Evolutionary conservation across 148 eudicot genomes (phyloP).

Genomic region (Oxyria digyna): DNA sequence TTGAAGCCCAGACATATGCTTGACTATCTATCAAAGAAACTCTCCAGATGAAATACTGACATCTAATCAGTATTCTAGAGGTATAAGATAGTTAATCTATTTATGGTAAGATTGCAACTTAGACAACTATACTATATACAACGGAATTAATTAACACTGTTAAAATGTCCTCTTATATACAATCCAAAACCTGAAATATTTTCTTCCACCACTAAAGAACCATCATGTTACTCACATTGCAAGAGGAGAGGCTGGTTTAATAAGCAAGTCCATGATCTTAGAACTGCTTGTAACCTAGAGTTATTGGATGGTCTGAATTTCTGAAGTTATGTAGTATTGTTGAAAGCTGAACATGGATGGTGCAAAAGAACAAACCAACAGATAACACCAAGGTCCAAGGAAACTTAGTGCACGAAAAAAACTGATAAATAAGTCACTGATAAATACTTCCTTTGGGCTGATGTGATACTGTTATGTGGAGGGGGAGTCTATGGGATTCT

Average conservation of each 20-base stretch:
- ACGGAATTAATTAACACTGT: background rate
- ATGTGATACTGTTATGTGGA: background rate
- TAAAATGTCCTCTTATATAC: background rate
- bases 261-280: background rate
- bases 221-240: background rate
- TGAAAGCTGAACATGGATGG: background rate
- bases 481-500: background rate
- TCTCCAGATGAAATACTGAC: background rate
- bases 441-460: background rate
- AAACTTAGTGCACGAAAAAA: background rate
- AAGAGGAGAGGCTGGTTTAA: background rate
- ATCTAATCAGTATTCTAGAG: background rate
- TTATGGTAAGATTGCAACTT: background rate
- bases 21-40: background rate
- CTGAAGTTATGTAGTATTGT: background rate
- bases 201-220: background rate
- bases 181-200: background rate
- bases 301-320: background rate
- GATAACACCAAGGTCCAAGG: background rate
- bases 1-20: background rate
- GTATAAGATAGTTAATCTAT: background rate
- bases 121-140: background rate
- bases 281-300: background rate
- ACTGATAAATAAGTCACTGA: background rate
- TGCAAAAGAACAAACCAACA: background rate